Percentiles rank a stretch among this genome's conserved stretches.
Conservation (phyloP, 371 early-diverging fungal genomes). For the Thermomucor indicae-seudaticae region DNA sequence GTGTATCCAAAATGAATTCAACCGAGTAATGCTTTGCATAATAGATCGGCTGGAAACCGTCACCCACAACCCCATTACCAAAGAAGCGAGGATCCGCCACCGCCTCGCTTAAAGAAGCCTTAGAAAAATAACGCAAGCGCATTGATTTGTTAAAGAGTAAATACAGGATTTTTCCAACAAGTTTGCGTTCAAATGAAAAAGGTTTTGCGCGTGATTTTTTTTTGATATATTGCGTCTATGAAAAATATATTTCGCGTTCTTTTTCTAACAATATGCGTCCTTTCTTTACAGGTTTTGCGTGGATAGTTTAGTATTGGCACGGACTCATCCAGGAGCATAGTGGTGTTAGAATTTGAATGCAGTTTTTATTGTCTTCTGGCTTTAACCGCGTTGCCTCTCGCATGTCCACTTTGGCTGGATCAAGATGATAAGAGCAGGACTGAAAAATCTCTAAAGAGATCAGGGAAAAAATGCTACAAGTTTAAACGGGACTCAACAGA, state of each 20-base stretch:
- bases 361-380: too few relatives aligned
- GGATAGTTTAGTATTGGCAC: neutral
- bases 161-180: neutral
- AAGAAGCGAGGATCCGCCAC: conserved; percentile 69
- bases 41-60: conserved; percentile 90
- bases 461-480: too few relatives aligned
- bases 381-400: too few relatives aligned
- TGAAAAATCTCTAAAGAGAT: too few relatives aligned
- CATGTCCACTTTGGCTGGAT: too few relatives aligned
- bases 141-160: too few relatives aligned
- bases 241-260: neutral
- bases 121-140: conserved; percentile 31
- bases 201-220: neutral
- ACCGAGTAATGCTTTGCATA: conserved; percentile 4
- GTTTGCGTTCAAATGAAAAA: neutral
- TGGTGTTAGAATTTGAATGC: too few relatives aligned
- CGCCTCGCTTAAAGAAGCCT: conserved; percentile 63
- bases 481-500: too few relatives aligned
- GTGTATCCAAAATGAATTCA: neutral
- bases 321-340: neutral
- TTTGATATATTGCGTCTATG: neutral
- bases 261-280: neutral
- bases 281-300: neutral
- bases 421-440: too few relatives aligned
- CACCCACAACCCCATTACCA: conserved; percentile 69